Percentiles rank a stretch among this genome's conserved stretches.
Evolutionary conservation across 345 rosid genomes (phyloP).

Genomic region (Populus pruinosa): DNA sequence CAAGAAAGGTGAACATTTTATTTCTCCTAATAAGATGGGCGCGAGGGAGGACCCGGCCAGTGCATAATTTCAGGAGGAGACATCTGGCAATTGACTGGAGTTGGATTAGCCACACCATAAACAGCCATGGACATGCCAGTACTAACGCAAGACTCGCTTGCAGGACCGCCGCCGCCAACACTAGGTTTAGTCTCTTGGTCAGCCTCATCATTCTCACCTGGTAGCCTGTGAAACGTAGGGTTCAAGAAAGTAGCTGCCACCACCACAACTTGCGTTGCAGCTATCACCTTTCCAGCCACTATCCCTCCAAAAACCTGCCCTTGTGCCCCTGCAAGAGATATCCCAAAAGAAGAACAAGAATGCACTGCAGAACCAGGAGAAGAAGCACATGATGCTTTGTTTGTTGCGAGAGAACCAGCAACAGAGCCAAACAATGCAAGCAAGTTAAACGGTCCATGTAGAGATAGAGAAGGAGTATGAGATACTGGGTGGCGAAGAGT

Average conservation of each 20-base stretch:
- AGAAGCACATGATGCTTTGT: not conserved
- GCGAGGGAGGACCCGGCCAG: slow-evolving; percentile 25
- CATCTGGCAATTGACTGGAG: slow-evolving; percentile 26
- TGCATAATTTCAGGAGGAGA: slow-evolving; percentile 30
- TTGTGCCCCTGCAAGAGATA: slow-evolving; percentile 45
- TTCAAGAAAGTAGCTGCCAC: slow-evolving; percentile 33
- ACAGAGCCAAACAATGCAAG: slow-evolving; percentile 45
- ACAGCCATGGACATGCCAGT: slow-evolving; percentile 19
- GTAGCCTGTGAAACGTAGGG: slow-evolving; percentile 32
- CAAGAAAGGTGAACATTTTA: not conserved
- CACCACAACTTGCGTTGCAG: slow-evolving; percentile 39
- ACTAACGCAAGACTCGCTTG: slow-evolving; percentile 10
- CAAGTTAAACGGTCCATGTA: slow-evolving; percentile 44
- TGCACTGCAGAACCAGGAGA: not conserved
- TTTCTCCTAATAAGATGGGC: not conserved
- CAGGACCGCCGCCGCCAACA: slow-evolving; percentile 4
- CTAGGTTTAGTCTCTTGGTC: slow-evolving; percentile 17
- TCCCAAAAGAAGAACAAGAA: slow-evolving; percentile 29
- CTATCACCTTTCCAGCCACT: slow-evolving; percentile 43
- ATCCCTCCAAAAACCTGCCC: slow-evolving; percentile 55
- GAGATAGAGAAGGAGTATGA: slow-evolving; percentile 31
- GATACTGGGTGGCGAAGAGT: slow-evolving; percentile 43
- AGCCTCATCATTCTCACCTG: slow-evolving; percentile 16
- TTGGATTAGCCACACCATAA: slow-evolving; percentile 20
- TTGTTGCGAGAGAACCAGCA: slow-evolving; percentile 9